Conservation (phyloP, 2,329 filamentous ascomycete species). For the Epicoccum sorghinum region DNA sequence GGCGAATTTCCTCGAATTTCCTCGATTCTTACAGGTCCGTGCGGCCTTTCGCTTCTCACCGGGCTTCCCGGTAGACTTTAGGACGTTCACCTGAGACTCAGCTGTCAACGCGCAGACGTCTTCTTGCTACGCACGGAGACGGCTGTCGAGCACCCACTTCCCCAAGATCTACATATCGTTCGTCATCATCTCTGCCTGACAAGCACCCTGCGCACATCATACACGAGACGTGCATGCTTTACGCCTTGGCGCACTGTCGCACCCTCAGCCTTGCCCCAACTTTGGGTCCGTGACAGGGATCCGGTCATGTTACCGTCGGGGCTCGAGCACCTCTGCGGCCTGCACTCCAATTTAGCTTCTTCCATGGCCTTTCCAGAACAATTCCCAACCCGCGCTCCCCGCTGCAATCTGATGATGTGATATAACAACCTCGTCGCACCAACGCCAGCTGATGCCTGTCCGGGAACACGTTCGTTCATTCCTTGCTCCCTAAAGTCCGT, state of each 20-base stretch:
- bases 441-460: constrained; percentile 39
- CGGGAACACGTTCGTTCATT: constrained; percentile 43
- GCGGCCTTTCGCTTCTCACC: constrained; percentile 22
- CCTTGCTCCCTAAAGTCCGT: constrained; percentile 31
- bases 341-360: constrained; percentile 43
- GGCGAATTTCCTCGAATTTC: constrained; percentile 20
- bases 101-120: neutral
- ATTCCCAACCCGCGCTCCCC: constrained; percentile 43
- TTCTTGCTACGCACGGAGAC: constrained; percentile 5
- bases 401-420: constrained; percentile 46
- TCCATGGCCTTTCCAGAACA: constrained; percentile 47
- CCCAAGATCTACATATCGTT: constrained; percentile 5
- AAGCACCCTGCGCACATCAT: constrained; percentile 33
- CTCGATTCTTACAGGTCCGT: constrained; percentile 12
- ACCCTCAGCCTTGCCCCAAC: constrained; percentile 46
- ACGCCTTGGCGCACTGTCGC: constrained; percentile 33
- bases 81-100: constrained; percentile 6
- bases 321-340: constrained; percentile 40
- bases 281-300: constrained; percentile 40
- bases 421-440: constrained; percentile 43
- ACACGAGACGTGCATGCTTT: constrained; percentile 29
- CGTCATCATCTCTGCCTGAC: neutral
- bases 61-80: constrained; percentile 9
- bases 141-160: neutral
- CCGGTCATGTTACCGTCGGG: constrained; percentile 32